phyloP scores from a whole-genome alignment of 495 filamentous ascomycete species.

The Neurospora hispaniola region DNA sequence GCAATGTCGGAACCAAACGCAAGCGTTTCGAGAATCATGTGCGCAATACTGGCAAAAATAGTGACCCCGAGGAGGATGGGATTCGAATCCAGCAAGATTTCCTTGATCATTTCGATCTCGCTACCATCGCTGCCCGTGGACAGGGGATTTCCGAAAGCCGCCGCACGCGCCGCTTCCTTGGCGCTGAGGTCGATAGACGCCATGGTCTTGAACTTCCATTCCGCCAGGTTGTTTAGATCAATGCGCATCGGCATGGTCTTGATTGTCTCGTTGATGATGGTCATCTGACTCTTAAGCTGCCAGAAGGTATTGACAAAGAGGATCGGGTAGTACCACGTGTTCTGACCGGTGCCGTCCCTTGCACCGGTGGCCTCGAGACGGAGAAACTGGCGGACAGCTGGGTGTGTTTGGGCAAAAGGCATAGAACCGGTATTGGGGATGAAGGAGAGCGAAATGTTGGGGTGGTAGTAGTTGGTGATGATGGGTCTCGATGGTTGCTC shows the following conservation, averaged over 20 bases:
- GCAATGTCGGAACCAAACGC: conserved; percentile 97
- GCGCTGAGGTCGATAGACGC: conserved; percentile 76
- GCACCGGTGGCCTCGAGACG: conserved; percentile 62
- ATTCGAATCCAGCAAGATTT: conserved; percentile 88
- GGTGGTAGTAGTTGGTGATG: conserved; percentile 83
- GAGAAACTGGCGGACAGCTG: conserved; percentile 64
- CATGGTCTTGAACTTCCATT: conserved; percentile 87
- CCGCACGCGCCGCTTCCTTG: conserved; percentile 68
- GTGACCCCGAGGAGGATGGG: conserved; percentile 81
- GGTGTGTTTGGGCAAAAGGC: conserved; percentile 55
- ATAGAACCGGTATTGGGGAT: conserved; percentile 69
- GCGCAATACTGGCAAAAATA: conserved; percentile 70
- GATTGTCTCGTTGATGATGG: conserved; percentile 83
- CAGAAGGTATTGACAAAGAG: conserved; percentile 93
- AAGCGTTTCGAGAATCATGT: conserved; percentile 91
- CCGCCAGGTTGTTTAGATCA: conserved; percentile 65
- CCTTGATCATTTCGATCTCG: conserved; percentile 94
- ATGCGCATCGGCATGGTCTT: conserved; percentile 73
- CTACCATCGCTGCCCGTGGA: conserved; percentile 46
- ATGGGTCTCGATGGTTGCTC: conserved; percentile 49
- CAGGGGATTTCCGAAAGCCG: conserved; percentile 47
- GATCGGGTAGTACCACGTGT: conserved; percentile 93
- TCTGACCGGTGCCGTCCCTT: conserved; percentile 70
- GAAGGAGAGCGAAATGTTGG: conserved; percentile 83
- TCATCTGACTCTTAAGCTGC: conserved; percentile 89